Conservation (phyloP, 2,329 filamentous ascomycete species). For the Trichoderma oligosporum region DNA sequence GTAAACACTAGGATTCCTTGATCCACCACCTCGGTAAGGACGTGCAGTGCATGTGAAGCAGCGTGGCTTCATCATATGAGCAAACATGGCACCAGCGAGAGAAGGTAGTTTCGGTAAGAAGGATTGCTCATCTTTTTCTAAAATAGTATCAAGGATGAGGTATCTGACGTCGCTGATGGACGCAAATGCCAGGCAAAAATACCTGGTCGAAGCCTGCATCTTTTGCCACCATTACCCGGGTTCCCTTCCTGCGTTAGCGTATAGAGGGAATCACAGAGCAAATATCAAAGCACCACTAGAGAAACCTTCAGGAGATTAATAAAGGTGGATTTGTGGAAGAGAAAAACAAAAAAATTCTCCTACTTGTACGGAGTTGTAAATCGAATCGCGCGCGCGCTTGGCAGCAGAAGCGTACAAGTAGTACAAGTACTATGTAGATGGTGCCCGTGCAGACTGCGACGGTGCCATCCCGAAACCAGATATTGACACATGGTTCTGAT, state of each 20-base stretch:
- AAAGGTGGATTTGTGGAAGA: not conserved
- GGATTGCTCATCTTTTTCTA: not conserved
- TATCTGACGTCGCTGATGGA: not conserved
- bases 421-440: not conserved
- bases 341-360: not conserved
- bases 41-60: conserved; percentile 6
- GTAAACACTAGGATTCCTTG: not conserved
- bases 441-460: conserved; percentile 26
- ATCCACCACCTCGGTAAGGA: conserved; percentile 4
- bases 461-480: conserved; percentile 31
- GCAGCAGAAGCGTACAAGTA: conserved; percentile 1
- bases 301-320: not conserved
- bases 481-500: conserved; percentile 27
- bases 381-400: conserved; percentile 4
- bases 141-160: not conserved
- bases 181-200: not conserved
- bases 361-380: no score
- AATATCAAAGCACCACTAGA: not conserved
- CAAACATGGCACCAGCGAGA: not conserved
- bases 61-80: not conserved
- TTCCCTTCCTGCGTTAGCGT: not conserved
- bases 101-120: not conserved
- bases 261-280: not conserved
- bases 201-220: not conserved
- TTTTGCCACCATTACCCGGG: not conserved